Conservation (phyloP, 2,329 filamentous ascomycete genomes). For the Fusarium sp. region DNA sequence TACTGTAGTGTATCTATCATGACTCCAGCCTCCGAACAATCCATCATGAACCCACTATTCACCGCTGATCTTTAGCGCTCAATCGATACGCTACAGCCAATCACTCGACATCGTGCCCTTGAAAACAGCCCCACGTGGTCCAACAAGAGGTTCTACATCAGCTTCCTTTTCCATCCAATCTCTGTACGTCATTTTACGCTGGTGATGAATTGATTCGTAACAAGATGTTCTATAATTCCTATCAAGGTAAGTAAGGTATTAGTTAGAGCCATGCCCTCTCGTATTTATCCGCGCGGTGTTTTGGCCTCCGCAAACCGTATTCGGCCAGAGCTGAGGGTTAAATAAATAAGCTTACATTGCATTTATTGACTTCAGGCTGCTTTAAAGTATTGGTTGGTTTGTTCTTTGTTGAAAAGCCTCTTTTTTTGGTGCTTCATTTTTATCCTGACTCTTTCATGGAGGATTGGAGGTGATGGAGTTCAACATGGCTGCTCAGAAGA, state of each 20-base stretch:
- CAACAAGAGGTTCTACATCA: background rate
- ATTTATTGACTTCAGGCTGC: background rate
- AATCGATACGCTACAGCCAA: slow-evolving; percentile 29
- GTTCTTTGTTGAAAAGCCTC: background rate
- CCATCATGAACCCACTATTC: background rate
- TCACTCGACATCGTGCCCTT: slow-evolving; percentile 34
- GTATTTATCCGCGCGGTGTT: background rate
- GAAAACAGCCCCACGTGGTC: slow-evolving; percentile 33
- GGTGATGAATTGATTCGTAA: slow-evolving; percentile 18
- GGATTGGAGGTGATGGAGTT: background rate
- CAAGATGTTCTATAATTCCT: background rate
- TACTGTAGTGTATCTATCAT: background rate
- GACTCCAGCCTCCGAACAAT: background rate
- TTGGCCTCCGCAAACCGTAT: background rate
- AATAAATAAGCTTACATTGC: background rate
- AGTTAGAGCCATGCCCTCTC: background rate
- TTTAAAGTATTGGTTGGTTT: background rate
- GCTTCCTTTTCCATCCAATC: slow-evolving; percentile 12
- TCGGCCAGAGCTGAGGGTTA: background rate
- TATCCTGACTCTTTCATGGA: background rate
- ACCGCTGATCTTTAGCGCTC: background rate
- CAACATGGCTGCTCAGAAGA: slow-evolving; percentile 3
- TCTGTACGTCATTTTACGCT: background rate
- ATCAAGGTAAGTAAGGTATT: background rate
- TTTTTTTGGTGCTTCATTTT: background rate